Evolutionary conservation across 192 early-diverging fungal genomes (phyloP).

Genomic region (Coemansia sp.): DNA sequence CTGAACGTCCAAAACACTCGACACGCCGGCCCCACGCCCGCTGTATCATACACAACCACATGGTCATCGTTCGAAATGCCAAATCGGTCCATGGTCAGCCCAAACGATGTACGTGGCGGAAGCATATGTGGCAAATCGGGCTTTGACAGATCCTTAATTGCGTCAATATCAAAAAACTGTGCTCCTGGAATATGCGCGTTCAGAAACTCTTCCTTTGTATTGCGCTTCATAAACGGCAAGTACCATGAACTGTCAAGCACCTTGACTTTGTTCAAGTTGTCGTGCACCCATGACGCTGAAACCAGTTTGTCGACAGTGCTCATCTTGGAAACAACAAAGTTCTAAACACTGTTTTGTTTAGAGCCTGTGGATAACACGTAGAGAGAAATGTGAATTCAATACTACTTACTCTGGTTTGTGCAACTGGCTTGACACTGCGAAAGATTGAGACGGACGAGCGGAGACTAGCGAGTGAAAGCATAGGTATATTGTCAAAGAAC

Average conservation of each 20-base stretch:
- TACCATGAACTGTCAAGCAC: conserved; percentile 92
- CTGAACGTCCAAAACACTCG: conserved; percentile 95
- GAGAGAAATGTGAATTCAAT: neutral
- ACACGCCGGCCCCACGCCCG: conserved; percentile 76
- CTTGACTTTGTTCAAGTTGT: conserved; percentile 63
- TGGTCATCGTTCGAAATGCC: conserved; percentile 81
- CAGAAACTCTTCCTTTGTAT: conserved; percentile 70
- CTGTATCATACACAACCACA: conserved; percentile 87
- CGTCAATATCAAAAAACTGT: conserved; percentile 91
- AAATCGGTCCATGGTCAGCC: conserved; percentile 62
- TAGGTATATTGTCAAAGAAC: neutral
- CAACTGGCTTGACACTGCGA: neutral
- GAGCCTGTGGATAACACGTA: neutral
- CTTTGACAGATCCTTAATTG: conserved; percentile 68
- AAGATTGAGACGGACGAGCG: neutral
- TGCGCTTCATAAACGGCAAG: conserved; percentile 70
- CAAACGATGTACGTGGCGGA: conserved; percentile 73
- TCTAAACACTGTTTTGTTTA: neutral
- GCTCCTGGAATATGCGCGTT: conserved; percentile 66
- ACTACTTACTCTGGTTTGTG: neutral
- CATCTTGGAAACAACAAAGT: neutral
- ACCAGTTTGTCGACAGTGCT: conserved; percentile 25
- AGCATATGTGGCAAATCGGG: conserved; percentile 86
- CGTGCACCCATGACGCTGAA: conserved; percentile 61
- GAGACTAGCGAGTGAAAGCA: neutral